Conservation (phyloP, 441 rosid genomes). For the Euphorbia schlechtendalii region DNA sequence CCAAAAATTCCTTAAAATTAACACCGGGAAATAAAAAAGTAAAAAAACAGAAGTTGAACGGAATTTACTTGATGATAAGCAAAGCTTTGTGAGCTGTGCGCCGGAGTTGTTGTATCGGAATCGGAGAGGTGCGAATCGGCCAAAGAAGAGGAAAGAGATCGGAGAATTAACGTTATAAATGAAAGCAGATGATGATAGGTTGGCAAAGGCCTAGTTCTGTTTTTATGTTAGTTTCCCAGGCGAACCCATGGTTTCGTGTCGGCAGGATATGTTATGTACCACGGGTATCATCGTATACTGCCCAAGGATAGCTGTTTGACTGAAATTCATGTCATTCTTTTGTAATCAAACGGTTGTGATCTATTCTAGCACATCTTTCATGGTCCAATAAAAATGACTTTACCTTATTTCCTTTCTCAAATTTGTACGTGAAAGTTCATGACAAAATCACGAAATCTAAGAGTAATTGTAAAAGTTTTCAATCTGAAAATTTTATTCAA, state of each 20-base stretch:
- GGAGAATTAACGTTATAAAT: neutral
- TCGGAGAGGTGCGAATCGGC: neutral
- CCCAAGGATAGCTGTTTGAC: too few relatives aligned
- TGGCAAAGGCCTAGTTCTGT: neutral
- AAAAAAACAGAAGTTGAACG: neutral
- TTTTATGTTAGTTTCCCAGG: slow-evolving; percentile 19
- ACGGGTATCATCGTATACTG: slow-evolving; percentile 4
- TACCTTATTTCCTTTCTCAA: too few relatives aligned
- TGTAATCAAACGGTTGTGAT: slow-evolving; percentile 14
- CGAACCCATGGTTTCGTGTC: slow-evolving; percentile 30
- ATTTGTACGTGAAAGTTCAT: too few relatives aligned
- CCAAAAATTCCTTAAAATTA: neutral
- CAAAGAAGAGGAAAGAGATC: slow-evolving; percentile 1
- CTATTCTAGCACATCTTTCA: too few relatives aligned
- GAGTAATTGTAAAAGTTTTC: too few relatives aligned
- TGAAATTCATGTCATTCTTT: neutral
- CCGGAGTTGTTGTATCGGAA: neutral
- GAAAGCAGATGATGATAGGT: neutral
- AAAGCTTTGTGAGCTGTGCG: neutral
- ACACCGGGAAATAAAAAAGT: neutral
- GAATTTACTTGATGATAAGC: slow-evolving; percentile 3
- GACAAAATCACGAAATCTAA: too few relatives aligned
- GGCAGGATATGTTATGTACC: too few relatives aligned
- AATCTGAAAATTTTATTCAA: too few relatives aligned
- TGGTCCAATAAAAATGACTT: too few relatives aligned